Conservation (phyloP, 495 filamentous ascomycete species). For the Aspergillus panamensis region DNA sequence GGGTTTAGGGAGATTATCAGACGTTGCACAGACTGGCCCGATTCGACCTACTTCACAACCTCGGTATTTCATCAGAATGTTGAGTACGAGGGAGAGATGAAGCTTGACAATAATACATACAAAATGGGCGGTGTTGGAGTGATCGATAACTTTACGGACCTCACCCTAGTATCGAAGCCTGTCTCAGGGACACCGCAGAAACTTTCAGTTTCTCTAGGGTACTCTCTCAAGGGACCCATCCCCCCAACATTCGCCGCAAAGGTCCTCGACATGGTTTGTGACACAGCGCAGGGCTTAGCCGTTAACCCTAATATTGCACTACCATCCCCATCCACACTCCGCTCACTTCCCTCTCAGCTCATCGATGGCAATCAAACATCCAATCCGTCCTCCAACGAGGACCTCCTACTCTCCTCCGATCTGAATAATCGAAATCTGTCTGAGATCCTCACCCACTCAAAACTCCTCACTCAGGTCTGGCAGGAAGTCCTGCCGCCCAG, state of each 20-base stretch:
- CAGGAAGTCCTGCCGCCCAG: slow-evolving; percentile 44
- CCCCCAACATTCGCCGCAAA: slow-evolving; percentile 38
- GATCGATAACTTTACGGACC: slow-evolving; percentile 50
- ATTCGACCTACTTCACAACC: slow-evolving; percentile 47
- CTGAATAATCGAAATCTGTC: slow-evolving; percentile 43
- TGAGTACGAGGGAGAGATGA: slow-evolving; percentile 38
- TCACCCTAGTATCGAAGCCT: slow-evolving; percentile 48
- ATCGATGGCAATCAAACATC: slow-evolving; percentile 22
- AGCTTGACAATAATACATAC: slow-evolving; percentile 47
- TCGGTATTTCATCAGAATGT: slow-evolving; percentile 50
- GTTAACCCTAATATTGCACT: slow-evolving; percentile 41
- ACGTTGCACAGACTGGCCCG: slow-evolving; percentile 57
- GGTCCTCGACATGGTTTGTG: slow-evolving; percentile 49
- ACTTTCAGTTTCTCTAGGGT: slow-evolving; percentile 44
- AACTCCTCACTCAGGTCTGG: slow-evolving; percentile 48
- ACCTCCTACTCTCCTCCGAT: slow-evolving; percentile 31
- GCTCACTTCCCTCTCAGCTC: slow-evolving; percentile 32
- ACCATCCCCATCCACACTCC: slow-evolving; percentile 40
- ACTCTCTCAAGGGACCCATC: slow-evolving; percentile 44
- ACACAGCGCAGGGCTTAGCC: slow-evolving; percentile 43
- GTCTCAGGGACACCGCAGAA: slow-evolving; percentile 30
- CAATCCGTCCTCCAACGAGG: not conserved
- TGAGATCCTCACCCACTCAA: slow-evolving; percentile 46
- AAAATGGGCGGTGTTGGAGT: slow-evolving; percentile 48
- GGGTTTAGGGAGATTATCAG: slow-evolving; percentile 58